Conservation (phyloP, 805 yeast genomes). For the Lipomyces sp. region DNA sequence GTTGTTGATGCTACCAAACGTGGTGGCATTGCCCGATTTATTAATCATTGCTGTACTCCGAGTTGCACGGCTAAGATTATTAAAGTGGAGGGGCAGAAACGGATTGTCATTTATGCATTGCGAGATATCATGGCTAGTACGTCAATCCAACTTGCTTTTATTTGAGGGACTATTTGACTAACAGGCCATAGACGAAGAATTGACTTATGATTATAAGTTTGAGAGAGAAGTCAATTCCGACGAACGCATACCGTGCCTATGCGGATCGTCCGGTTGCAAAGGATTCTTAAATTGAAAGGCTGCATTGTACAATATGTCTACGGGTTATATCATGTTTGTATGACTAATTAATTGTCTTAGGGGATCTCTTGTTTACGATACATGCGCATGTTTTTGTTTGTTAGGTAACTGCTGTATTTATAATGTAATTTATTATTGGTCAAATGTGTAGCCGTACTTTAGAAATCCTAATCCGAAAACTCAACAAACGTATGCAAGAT, state of each 20-base stretch:
- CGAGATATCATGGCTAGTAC: slow-evolving; percentile 86
- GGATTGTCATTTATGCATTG: slow-evolving; percentile 93
- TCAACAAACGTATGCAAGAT: not conserved
- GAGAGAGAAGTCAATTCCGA: slow-evolving; percentile 56
- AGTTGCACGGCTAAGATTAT: slow-evolving; percentile 97
- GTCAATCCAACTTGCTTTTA: slow-evolving; percentile 19
- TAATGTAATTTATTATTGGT: not conserved
- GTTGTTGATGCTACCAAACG: slow-evolving; percentile 97
- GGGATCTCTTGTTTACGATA: not conserved
- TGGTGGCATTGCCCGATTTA: slow-evolving; percentile 96
- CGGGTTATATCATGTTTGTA: not conserved
- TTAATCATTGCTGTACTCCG: slow-evolving; percentile 96
- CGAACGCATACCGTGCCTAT: slow-evolving; percentile 63
- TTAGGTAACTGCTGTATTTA: not conserved
- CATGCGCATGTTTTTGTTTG: not conserved
- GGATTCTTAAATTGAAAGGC: slow-evolving; percentile 76
- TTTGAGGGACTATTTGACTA: slow-evolving; percentile 12
- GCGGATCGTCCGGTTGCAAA: slow-evolving; percentile 95
- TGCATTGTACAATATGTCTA: not conserved
- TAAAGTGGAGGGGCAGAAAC: slow-evolving; percentile 88
- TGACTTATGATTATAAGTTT: slow-evolving; percentile 95
- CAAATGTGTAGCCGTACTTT: not conserved
- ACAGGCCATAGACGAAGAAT: slow-evolving; percentile 54
- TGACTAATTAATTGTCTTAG: not conserved
- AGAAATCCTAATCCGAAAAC: not conserved